Conservation (phyloP, 352 stramenopile genomes). For the Phytophthora fragariae region DNA sequence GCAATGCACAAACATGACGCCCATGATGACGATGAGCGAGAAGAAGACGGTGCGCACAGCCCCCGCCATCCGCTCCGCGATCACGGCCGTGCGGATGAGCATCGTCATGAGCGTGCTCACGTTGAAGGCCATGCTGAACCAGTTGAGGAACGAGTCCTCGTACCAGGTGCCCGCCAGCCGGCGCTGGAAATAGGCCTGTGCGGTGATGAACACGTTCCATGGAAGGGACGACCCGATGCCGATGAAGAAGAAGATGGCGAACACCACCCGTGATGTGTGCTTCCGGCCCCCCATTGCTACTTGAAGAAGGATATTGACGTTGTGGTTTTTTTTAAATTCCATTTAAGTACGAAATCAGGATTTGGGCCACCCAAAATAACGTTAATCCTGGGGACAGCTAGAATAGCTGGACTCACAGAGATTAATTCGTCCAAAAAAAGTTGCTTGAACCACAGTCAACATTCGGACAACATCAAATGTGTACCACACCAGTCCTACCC, state of each 20-base stretch:
- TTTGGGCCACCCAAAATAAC: too few species aligned
- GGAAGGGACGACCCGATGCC: constrained; percentile 80
- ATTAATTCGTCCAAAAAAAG: too few species aligned
- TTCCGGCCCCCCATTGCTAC: constrained; percentile 32
- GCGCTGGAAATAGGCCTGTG: constrained; percentile 78
- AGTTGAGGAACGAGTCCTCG: constrained; percentile 86
- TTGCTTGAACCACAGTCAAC: too few species aligned
- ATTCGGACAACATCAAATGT: too few species aligned
- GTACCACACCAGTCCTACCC: too few species aligned
- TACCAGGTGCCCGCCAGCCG: constrained; percentile 70
- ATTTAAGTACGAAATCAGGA: not conserved
- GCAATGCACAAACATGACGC: constrained; percentile 76
- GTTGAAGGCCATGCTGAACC: constrained; percentile 89
- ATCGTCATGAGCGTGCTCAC: constrained; percentile 81
- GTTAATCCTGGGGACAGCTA: too few species aligned
- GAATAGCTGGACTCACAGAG: too few species aligned
- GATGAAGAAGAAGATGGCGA: constrained; percentile 81
- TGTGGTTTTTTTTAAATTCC: not conserved
- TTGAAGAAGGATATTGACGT: constrained; percentile 20
- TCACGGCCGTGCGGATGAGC: constrained; percentile 68
- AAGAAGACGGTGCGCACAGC: constrained; percentile 72
- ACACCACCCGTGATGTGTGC: constrained; percentile 54
- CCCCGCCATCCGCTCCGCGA: constrained; percentile 68
- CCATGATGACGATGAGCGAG: constrained; percentile 70
- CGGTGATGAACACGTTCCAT: constrained; percentile 91